Base-by-base conservation (phyloP, 78 protist species). In the Emiliania huxleyi region DNA sequence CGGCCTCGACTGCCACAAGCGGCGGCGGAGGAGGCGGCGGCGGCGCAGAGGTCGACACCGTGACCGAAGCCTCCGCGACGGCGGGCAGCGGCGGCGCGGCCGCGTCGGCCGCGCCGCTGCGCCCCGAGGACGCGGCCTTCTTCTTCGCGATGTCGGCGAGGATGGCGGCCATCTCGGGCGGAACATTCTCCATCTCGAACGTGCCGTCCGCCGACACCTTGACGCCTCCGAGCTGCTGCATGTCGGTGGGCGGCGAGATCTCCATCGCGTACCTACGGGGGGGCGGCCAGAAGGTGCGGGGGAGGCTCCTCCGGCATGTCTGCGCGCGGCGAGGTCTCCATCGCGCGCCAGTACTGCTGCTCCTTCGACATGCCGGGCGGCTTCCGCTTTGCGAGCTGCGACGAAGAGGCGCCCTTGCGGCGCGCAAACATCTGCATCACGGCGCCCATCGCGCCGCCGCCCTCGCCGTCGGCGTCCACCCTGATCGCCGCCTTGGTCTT, bases 261-360 rank as follows among this genome's bases (percentile, higher is more conserved):
- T 77, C 85, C 85, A 77, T 77, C 1, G 44, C 85, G 29, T 77
- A 77, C 83, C 83, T 56, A n/a, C n/a, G n/a, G n/a, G n/a, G n/a
- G n/a, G n/a, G n/a, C n/a, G n/a, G n/a, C n/a, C 29, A 1, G 71
- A 25, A 15, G 29, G 71, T 15, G 11, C 29, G 71, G n/a, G 35
- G 29, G n/a, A 18, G 71, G 29, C 29, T 4, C 35, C 21, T 15
- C 35, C n/a, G n/a, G n/a, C n/a, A n/a, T n/a, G n/a, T n/a, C n/a
- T n/a, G n/a, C n/a, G n/a, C 71, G 71, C 21, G n/a, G 29, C 35
- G 71, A 4, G 15, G 38, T 40, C 85, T 77, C 85, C 85, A 77
- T 77, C 1, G 44, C 85, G 29, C 40, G 40, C 83, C 83, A 69
- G 79, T n/a, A 69, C 79, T 69, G 79, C 79, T 69, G 79, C 79